Evolutionary conservation across 2,329 filamentous ascomycete genomes (phyloP), one percentile per base, ranked within the genome.

Genomic region (Venturia carpophila): DNA sequence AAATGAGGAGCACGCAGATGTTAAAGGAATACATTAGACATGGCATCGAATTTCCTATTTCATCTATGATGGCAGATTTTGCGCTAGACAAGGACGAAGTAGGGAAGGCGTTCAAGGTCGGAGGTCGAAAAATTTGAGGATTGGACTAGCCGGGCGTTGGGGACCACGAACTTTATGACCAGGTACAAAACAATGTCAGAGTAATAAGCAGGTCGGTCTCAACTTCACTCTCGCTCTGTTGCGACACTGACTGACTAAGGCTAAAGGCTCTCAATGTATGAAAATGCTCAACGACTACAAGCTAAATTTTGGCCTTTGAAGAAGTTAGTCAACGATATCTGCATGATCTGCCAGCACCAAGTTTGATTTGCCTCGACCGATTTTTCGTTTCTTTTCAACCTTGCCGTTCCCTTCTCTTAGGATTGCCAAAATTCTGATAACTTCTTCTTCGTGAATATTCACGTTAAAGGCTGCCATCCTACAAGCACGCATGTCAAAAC

Each of bases 141-240:
- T 37, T 58, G 30, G 52, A 24, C 19, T 37, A 37, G 52, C 52
- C 27, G 37, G 52, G 52, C 52, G 27, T 34, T 58, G 17, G 30
- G 11, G 30, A 58, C 24, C 30, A 58, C 19, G 30, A 58, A 37
- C 9, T 5, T 37, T 9, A 52, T 52, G 21, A 27, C 24, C 21
- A 11, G 24, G 9, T 52, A 27, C 11, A 2, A 52, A 56, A 58
- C 5, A 27, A 58, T 37, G 27, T n/a, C n/a, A 58, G 30, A 37
- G 37, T 58, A 58, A 27, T 24, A 37, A 58, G 5, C 52, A 37
- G 52, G 52, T 58, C 15, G 34, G 52, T 58, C 52, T 58, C 52
- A 37, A 37, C 6, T n/a, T 58, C 30, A 58, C 30, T 37, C 15
- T 58, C 10, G 52, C 52, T 37, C 27, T 4, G 17, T n/a, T 37